Conservation (phyloP, 805 yeast genomes). For the Candida ovalis region DNA sequence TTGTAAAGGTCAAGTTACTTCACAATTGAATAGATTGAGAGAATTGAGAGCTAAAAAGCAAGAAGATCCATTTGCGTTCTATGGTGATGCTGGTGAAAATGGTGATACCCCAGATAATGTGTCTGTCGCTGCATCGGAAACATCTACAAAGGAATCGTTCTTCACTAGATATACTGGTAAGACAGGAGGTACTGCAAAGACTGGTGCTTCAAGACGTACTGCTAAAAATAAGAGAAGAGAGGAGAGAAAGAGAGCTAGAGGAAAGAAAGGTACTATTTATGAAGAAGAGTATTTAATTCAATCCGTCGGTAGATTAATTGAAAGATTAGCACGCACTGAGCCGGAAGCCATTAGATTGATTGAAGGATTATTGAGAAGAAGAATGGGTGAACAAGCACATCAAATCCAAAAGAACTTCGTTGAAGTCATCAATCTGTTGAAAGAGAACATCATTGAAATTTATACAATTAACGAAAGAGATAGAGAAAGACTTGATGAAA, state of each 20-base stretch:
- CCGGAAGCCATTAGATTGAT: slow-evolving; percentile 71
- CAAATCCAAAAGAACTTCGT: slow-evolving; percentile 68
- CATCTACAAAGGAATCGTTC: slow-evolving; percentile 88
- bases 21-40: slow-evolving; percentile 80
- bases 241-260: slow-evolving; percentile 93
- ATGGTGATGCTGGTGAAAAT: slow-evolving; percentile 57
- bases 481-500: slow-evolving; percentile 83
- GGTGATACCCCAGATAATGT: slow-evolving; percentile 88
- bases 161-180: slow-evolving; percentile 96
- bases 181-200: slow-evolving; percentile 91
- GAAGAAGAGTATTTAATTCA: slow-evolving; percentile 93
- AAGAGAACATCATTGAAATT: slow-evolving; percentile 67
- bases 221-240: slow-evolving; percentile 91
- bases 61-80: slow-evolving; percentile 82
- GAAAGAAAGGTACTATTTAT: slow-evolving; percentile 95
- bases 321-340: slow-evolving; percentile 69
- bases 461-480: slow-evolving; percentile 80
- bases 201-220: slow-evolving; percentile 92
- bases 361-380: slow-evolving; percentile 71
- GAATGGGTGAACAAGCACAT: slow-evolving; percentile 73
- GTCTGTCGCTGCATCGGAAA: slow-evolving; percentile 90
- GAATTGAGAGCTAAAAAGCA: slow-evolving; percentile 81
- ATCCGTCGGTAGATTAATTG: slow-evolving; percentile 84
- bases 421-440: slow-evolving; percentile 52
- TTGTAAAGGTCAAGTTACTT: slow-evolving; percentile 76